Conservation (phyloP, 345 rosid species). For the Syzygium aqueum region DNA sequence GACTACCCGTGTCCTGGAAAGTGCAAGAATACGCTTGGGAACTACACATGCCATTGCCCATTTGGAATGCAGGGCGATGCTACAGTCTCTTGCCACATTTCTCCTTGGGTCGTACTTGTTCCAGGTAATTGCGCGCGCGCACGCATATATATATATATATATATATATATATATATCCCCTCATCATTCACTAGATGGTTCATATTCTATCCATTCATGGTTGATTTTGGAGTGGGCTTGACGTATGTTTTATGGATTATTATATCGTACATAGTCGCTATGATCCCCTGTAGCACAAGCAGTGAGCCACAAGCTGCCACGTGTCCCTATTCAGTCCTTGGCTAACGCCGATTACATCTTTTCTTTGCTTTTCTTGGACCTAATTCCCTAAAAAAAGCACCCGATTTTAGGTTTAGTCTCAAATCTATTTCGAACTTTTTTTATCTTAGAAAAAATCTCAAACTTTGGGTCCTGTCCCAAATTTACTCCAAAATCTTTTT, state of each 20-base stretch:
- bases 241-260: background rate
- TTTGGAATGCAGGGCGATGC: background rate
- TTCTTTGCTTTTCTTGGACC: too few species aligned
- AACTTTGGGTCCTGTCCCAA: too few species aligned
- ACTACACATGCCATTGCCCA: background rate
- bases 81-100: fast-evolving
- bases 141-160: too few species aligned
- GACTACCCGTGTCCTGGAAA: background rate
- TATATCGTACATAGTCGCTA: background rate
- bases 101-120: background rate
- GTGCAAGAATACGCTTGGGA: fast-evolving
- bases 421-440: too few species aligned
- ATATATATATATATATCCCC: background rate
- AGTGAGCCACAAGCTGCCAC: too few species aligned
- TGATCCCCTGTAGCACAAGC: background rate
- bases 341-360: background rate
- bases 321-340: too few species aligned
- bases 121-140: background rate
- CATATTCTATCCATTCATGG: too few species aligned
- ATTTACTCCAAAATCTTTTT: too few species aligned
- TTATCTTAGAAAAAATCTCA: too few species aligned
- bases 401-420: too few species aligned
- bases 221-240: background rate
- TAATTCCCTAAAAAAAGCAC: too few species aligned
- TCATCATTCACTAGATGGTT: background rate